Conservation (phyloP, 1,284 basidiomycete species). For the Amylostereum areolatum region DNA sequence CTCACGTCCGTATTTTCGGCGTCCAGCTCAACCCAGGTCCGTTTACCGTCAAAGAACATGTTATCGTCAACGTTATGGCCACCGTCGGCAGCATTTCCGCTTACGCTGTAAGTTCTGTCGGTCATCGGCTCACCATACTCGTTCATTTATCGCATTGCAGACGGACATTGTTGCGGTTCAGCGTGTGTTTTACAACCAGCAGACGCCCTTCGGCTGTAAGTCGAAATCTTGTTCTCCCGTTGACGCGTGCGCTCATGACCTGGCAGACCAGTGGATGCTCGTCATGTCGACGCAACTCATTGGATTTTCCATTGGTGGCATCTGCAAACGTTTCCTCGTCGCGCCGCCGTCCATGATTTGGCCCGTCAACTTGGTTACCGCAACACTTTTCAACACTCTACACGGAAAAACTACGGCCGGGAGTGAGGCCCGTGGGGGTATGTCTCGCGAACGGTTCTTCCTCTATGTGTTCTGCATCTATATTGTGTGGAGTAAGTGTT, state of each 20-base stretch:
- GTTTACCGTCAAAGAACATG: constrained; percentile 75
- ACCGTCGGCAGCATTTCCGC: constrained; percentile 37
- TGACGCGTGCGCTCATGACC: neutral
- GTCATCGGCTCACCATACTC: too few species aligned
- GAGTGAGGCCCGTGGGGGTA: neutral
- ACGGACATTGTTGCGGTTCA: constrained; percentile 37
- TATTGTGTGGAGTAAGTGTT: neutral
- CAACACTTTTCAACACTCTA: constrained; percentile 51
- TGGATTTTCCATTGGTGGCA: constrained; percentile 42
- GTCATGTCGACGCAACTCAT: constrained; percentile 39
- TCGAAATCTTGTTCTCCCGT: neutral
- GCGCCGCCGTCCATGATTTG: constrained; percentile 41
- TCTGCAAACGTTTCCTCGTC: constrained; percentile 38
- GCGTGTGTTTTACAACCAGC: constrained; percentile 28
- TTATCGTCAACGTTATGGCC: constrained; percentile 39
- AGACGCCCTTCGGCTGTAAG: constrained; percentile 25
- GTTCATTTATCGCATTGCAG: constrained; percentile 25
- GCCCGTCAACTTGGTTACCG: constrained; percentile 46
- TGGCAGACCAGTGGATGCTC: constrained; percentile 28
- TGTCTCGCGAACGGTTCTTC: neutral
- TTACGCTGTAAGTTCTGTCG: constrained; percentile 28
- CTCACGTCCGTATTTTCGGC: constrained; percentile 41
- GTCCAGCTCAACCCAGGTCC: constrained; percentile 62
- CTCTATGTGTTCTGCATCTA: neutral
- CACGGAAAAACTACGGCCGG: constrained; percentile 21